phyloP scores from a whole-genome alignment of 208 protist species.

The Acanthamoeba triangularis region DNA sequence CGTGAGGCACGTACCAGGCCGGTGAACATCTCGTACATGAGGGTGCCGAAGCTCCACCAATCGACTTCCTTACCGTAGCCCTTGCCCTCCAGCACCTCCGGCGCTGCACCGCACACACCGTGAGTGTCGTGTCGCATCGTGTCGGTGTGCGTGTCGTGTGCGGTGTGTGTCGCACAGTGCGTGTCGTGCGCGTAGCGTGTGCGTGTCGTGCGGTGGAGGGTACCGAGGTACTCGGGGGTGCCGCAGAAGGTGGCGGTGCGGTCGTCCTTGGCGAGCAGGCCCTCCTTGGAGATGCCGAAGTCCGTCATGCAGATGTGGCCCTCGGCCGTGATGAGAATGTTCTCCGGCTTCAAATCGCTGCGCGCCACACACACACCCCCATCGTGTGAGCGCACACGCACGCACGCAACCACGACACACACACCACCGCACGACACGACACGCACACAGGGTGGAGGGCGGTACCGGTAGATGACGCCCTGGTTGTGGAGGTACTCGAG shows the following conservation, averaged over 20 bases:
- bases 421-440: not conserved
- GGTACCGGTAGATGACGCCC: slow-evolving; percentile 86
- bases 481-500: slow-evolving; percentile 88
- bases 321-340: not conserved
- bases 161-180: not conserved
- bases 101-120: too few species aligned
- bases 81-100: slow-evolving; percentile 88
- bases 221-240: slow-evolving; percentile 92
- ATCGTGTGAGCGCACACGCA: too few species aligned
- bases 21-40: slow-evolving; percentile 94
- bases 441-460: slow-evolving; percentile 76
- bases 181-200: too few species aligned
- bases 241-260: slow-evolving; percentile 91
- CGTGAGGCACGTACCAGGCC: too few species aligned
- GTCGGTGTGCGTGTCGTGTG: too few species aligned
- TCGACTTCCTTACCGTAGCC: slow-evolving; percentile 92
- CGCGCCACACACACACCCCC: too few species aligned
- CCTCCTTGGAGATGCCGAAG: slow-evolving; percentile 91
- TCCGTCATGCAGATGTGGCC: slow-evolving; percentile 90
- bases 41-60: slow-evolving; percentile 93
- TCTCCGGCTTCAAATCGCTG: slow-evolving; percentile 53
- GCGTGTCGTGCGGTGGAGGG: not conserved
- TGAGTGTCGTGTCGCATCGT: too few species aligned
- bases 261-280: slow-evolving; percentile 77
- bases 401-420: not conserved